Percentiles rank a stretch among this genome's conserved stretches.
phyloP scores from a whole-genome alignment of 2,329 filamentous ascomycete species.

The Aspergillus amoenus region DNA sequence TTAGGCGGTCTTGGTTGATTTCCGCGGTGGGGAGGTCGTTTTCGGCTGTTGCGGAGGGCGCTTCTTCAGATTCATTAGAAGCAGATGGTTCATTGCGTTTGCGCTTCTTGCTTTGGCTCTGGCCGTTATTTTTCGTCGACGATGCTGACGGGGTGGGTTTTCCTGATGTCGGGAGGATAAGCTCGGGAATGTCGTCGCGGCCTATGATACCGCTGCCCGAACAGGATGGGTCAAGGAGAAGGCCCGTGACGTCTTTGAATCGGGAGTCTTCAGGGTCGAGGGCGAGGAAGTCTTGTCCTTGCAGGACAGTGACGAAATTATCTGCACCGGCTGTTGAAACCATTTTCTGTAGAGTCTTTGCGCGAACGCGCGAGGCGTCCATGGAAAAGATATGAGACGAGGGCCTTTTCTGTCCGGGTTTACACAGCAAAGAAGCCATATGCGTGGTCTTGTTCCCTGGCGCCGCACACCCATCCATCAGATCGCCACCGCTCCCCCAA shows the following conservation, averaged over 20 bases:
- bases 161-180: slow-evolving; percentile 54
- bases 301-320: slow-evolving; percentile 64
- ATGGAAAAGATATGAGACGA: slow-evolving; percentile 49
- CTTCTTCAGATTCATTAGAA: not conserved
- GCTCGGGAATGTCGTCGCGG: slow-evolving; percentile 71
- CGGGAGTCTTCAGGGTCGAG: slow-evolving; percentile 63
- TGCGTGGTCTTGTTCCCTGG: slow-evolving; percentile 98
- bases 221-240: slow-evolving; percentile 91
- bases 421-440: slow-evolving; percentile 69
- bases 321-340: slow-evolving; percentile 72
- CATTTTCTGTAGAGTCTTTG: slow-evolving; percentile 81
- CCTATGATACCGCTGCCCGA: slow-evolving; percentile 94
- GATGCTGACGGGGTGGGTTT: slow-evolving; percentile 20
- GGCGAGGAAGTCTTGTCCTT: slow-evolving; percentile 78
- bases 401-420: slow-evolving; percentile 22
- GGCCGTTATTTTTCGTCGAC: slow-evolving; percentile 4
- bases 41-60: slow-evolving; percentile 32
- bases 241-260: slow-evolving; percentile 70
- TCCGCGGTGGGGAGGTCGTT: slow-evolving; percentile 30
- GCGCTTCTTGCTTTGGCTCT: slow-evolving; percentile 41
- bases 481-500: slow-evolving; percentile 61
- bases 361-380: slow-evolving; percentile 52
- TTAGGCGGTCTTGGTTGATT: slow-evolving; percentile 64
- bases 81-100: slow-evolving; percentile 30
- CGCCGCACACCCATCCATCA: slow-evolving; percentile 91